These are phyloP conservation scores for Gynostemma pentaphyllum DNA, from an alignment of 306 rosid species.

Conservation along the genomic window DNA sequence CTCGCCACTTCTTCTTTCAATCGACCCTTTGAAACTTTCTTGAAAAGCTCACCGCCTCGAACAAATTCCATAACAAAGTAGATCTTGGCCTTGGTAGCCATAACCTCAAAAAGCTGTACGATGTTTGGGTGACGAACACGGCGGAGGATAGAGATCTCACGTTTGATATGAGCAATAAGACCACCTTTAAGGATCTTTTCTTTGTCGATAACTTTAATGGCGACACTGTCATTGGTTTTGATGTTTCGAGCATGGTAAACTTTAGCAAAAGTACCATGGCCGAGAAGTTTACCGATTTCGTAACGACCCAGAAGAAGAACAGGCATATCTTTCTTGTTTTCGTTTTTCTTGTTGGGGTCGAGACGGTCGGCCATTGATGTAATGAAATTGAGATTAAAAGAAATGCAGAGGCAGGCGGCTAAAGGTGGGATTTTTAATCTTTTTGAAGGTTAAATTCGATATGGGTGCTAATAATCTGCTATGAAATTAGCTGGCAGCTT, in stretches of 20 bases:
- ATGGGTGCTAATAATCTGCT: conserved; percentile 11
- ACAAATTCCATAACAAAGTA: conserved; percentile 88
- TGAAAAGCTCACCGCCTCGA: conserved; percentile 93
- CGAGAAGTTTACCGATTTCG: conserved; percentile 76
- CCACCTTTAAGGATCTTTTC: conserved; percentile 82
- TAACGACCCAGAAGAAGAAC: conserved; percentile 53
- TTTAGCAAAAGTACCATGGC: conserved; percentile 92
- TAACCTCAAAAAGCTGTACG: conserved; percentile 83
- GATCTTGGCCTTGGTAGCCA: conserved; percentile 92
- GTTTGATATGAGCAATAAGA: conserved; percentile 74
- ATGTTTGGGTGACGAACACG: conserved; percentile 93
- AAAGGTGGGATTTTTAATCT: background rate
- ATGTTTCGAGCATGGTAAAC: conserved; percentile 71
- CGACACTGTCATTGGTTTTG: conserved; percentile 54
- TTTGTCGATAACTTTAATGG: conserved; percentile 88
- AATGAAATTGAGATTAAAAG: background rate
- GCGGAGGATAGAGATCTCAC: conserved; percentile 96
- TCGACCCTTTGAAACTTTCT: conserved; percentile 83
- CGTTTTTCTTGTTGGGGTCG: conserved; percentile 5
- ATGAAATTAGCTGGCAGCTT: background rate
- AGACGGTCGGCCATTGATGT: conserved; percentile 34
- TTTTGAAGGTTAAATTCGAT: background rate
- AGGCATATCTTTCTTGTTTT: conserved; percentile 27
- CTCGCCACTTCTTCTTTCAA: conserved; percentile 69
- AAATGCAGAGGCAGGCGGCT: background rate